phyloP scores from a whole-genome alignment of 805 yeast species.

The Saccharomycopsis sp. region DNA sequence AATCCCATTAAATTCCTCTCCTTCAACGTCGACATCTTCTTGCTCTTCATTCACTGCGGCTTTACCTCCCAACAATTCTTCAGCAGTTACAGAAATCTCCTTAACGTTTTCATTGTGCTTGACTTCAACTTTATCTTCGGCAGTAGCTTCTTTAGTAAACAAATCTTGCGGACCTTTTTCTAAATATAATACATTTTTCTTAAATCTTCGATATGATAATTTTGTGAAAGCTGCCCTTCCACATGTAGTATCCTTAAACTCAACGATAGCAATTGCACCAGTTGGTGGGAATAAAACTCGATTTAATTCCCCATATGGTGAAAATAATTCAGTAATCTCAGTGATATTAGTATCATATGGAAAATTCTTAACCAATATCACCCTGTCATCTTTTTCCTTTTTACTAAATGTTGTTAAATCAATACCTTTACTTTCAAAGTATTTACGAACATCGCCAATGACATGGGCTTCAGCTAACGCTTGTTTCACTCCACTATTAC shows the following conservation, averaged over 20 bases:
- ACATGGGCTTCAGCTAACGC: conserved; percentile 97
- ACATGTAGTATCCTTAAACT: conserved; percentile 71
- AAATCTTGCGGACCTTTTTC: conserved; percentile 91
- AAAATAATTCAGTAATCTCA: conserved; percentile 77
- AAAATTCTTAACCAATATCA: conserved; percentile 82
- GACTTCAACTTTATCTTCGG: conserved; percentile 29
- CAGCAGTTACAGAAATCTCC: conserved; percentile 39
- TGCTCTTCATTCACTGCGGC: conserved; percentile 25
- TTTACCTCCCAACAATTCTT: conserved; percentile 36
- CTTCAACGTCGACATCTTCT: conserved; percentile 29
- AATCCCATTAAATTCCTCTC: conserved; percentile 50
- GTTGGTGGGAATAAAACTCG: conserved; percentile 91
- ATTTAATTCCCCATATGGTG: conserved; percentile 70
- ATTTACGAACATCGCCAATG: conserved; percentile 81
- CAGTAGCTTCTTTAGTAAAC: conserved; percentile 53
- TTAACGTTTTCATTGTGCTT: conserved; percentile 26
- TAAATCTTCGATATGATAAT: conserved; percentile 80
- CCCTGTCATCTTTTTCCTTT: conserved; percentile 69
- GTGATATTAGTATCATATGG: conserved; percentile 78
- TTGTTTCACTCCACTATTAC: conserved; percentile 88
- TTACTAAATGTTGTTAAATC: conserved; percentile 66
- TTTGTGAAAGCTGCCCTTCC: conserved; percentile 89
- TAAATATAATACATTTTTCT: conserved; percentile 77
- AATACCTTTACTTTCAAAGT: conserved; percentile 79
- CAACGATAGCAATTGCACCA: conserved; percentile 92